Evolutionary conservation across 371 early-diverging fungal genomes (phyloP).

Genomic region (Vairimorpha apis): DNA sequence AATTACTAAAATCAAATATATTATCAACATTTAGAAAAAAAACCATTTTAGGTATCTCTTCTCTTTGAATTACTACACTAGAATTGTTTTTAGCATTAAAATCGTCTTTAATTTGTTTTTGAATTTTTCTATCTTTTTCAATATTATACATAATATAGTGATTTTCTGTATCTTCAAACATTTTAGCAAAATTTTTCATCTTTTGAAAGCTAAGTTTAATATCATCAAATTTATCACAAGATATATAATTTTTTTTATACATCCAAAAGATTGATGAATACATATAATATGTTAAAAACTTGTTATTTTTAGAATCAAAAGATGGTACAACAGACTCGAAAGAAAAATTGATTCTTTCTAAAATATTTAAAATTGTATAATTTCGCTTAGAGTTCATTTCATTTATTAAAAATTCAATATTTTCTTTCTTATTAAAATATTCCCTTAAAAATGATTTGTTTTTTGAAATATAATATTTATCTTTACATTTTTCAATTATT

Average conservation of each 20-base stretch:
- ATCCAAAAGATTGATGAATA: constrained; percentile 25
- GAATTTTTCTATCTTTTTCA: constrained; percentile 25
- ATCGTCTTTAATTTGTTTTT: constrained; percentile 32
- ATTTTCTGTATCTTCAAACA: constrained; percentile 38
- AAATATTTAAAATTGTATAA: background rate
- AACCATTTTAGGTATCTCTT: background rate
- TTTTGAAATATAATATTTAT: constrained; percentile 14
- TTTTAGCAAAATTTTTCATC: constrained; percentile 39
- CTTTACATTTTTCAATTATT: constrained; percentile 35
- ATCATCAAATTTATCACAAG: constrained; percentile 4
- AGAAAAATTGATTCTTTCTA: constrained; percentile 20
- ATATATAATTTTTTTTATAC: constrained; percentile 23
- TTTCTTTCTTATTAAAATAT: constrained; percentile 3
- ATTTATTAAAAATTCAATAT: background rate
- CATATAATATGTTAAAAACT: constrained; percentile 34
- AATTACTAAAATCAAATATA: constrained; percentile 13
- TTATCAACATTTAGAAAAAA: constrained; percentile 32
- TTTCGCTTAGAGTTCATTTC: constrained; percentile 23
- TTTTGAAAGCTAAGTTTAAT: constrained; percentile 22
- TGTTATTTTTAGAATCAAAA: constrained; percentile 26
- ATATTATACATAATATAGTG: constrained; percentile 25
- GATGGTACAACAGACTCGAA: constrained; percentile 4
- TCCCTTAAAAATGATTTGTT: constrained; percentile 22
- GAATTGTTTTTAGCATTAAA: background rate
- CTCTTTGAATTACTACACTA: background rate